A percentile compares a stretch with the other conserved stretches of the same genome.
Conservation (phyloP, 2,329 filamentous ascomycete species). For the Beauveria medogensis region DNA sequence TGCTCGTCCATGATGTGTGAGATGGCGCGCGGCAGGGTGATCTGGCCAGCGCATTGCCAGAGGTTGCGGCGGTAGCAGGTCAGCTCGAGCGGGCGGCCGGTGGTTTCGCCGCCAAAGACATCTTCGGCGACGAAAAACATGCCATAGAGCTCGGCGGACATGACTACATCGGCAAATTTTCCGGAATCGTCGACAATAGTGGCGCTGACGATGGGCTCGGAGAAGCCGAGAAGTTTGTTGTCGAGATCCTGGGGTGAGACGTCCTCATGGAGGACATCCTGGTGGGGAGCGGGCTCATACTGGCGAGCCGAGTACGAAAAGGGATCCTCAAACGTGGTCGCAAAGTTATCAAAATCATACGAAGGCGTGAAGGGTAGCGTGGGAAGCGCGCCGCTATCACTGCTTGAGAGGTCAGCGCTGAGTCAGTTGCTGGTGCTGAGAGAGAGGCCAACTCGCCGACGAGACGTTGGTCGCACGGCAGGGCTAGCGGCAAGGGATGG, state of each 20-base stretch:
- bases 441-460: neutral
- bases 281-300: constrained; percentile 36
- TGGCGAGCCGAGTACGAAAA: constrained; percentile 49
- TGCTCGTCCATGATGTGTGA: constrained; percentile 66
- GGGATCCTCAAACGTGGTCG: constrained; percentile 57
- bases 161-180: constrained; percentile 53
- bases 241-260: constrained; percentile 51
- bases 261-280: constrained; percentile 37
- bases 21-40: constrained; percentile 67
- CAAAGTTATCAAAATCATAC: constrained; percentile 54
- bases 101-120: constrained; percentile 56
- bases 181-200: constrained; percentile 59
- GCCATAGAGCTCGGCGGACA: constrained; percentile 72
- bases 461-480: neutral
- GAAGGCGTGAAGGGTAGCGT: constrained; percentile 46
- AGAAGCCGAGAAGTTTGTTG: constrained; percentile 69
- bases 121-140: constrained; percentile 86
- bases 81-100: constrained; percentile 62
- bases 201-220: constrained; percentile 50
- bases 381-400: constrained; percentile 27
- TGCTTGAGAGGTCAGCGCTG: constrained; percentile 12
- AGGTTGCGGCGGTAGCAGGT: constrained; percentile 93
- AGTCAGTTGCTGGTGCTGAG: neutral
- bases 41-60: constrained; percentile 86
- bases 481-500: constrained; percentile 1